Evolutionary conservation across 2,329 filamentous ascomycete species (phyloP).

Genomic region (Dryadomyces quercus-mongolicae): DNA sequence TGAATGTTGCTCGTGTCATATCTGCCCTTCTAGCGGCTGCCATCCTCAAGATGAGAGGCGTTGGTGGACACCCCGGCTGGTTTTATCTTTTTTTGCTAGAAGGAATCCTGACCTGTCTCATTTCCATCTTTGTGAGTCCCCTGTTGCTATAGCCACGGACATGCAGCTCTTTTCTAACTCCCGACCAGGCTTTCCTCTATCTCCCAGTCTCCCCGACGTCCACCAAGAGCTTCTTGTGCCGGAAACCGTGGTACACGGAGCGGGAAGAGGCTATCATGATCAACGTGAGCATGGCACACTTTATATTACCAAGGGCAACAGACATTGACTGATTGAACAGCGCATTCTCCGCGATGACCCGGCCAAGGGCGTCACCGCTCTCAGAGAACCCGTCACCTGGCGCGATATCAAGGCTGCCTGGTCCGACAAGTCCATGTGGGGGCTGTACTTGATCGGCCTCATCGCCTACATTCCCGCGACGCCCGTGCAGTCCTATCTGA

Average conservation of each 20-base stretch:
- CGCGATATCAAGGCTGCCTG: conserved; percentile 25
- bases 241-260: conserved; percentile 54
- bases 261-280: conserved; percentile 59
- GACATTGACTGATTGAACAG: conserved; percentile 8
- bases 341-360: conserved; percentile 41
- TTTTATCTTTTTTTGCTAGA: conserved; percentile 38
- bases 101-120: conserved; percentile 31
- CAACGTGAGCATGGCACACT: conserved; percentile 35
- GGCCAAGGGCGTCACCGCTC: conserved; percentile 35
- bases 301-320: too few species aligned
- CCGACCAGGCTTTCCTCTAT: conserved; percentile 42
- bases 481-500: conserved; percentile 37
- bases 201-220: conserved; percentile 53
- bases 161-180: background rate
- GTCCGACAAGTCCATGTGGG: conserved; percentile 29
- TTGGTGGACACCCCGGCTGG: conserved; percentile 37
- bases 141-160: background rate
- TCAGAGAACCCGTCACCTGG: conserved; percentile 29
- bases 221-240: conserved; percentile 48
- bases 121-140: conserved; percentile 19
- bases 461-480: conserved; percentile 35
- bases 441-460: conserved; percentile 35
- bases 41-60: conserved; percentile 37
- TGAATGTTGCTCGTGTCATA: conserved; percentile 28
- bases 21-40: conserved; percentile 35